These are phyloP conservation scores for Entomophthora muscae DNA, from an alignment of 371 early-diverging fungal genomes.

Conservation along the genomic window DNA sequence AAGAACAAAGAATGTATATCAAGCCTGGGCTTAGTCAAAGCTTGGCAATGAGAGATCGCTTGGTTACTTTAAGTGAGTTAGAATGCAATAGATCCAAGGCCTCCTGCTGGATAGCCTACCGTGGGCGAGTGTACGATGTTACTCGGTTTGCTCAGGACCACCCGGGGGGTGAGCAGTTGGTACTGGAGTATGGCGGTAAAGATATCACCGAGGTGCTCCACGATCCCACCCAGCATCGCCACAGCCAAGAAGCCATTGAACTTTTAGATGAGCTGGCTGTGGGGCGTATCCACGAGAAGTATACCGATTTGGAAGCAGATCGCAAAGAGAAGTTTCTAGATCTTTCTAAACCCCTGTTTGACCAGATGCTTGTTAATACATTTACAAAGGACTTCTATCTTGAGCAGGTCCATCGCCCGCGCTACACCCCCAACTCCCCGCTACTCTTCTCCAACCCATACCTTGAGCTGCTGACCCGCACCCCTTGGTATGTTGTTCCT, in stretches of 20 bases:
- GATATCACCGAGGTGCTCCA: slow-evolving; percentile 54
- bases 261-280: slow-evolving; percentile 65
- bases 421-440: slow-evolving; percentile 57
- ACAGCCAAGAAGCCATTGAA: slow-evolving; percentile 68
- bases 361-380: slow-evolving; percentile 50
- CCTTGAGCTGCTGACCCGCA: slow-evolving; percentile 65
- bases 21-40: too few species aligned
- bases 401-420: slow-evolving; percentile 79
- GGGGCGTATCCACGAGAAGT: slow-evolving; percentile 23
- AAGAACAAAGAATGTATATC: too few species aligned
- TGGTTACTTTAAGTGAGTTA: slow-evolving; percentile 30
- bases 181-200: slow-evolving; percentile 54
- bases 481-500: slow-evolving; percentile 89
- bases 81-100: slow-evolving; percentile 33
- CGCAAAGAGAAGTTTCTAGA: slow-evolving; percentile 59
- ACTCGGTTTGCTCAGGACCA: slow-evolving; percentile 62
- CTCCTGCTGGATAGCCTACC: slow-evolving; percentile 53
- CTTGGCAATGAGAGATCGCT: too few species aligned
- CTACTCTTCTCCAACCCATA: slow-evolving; percentile 52
- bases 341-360: slow-evolving; percentile 55
- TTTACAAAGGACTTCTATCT: slow-evolving; percentile 69
- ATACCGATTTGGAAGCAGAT: slow-evolving; percentile 25
- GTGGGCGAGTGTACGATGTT: slow-evolving; percentile 68
- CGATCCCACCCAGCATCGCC: slow-evolving; percentile 54
- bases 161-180: slow-evolving; percentile 61